Base-by-base conservation (phyloP, 352 stramenopile genomes). In the Paralagenidium karlingii region DNA sequence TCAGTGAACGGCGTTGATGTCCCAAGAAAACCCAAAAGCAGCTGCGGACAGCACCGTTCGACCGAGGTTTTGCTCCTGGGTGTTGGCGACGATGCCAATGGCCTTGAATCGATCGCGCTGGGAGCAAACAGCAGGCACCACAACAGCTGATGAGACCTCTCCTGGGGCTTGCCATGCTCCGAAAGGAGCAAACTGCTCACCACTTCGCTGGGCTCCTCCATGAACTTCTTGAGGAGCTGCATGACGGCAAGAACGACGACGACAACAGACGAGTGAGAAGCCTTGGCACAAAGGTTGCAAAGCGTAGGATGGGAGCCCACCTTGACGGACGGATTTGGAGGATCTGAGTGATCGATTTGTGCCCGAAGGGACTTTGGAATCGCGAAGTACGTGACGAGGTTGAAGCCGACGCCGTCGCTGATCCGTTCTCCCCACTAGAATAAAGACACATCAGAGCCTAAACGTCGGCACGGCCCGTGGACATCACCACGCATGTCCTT, bases 31-130 rank as follows among this genome's bases (percentile, higher is more conserved):
- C 32, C 3, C 10, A 24, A 3, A 9, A 5, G 28, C 34, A 33
- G 12, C 42, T 34, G n/a, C n/a, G n/a, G n/a, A n/a, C n/a, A n/a
- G n/a, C n/a, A n/a, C n/a, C 0, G 73, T 82, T 19, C 75, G 67
- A 6, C 75, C 71, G 5, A 89, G 58, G 7, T 59, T 58, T 31
- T 84, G 71, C 34, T 86, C 75, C 26, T 73, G 49, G 3, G 75
- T 67, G 30, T 89, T 89, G 1, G 75, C 75, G 8, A 89, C 75
- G 30, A 89, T 62, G 8, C 75, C 75, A 27, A 89, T 89, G 7
- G 75, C 75, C 34, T 89, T 89, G 33, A 89, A 83, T 3, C 75
- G 64, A 39, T 89, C 75, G 36, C 60, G 75, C 75, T 88, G 43
- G 2, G 42, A 24, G 16, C 19, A 40, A 15, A 11, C n/a, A n/a